Base-by-base conservation (phyloP, 106 monocot species). In the Triglochin maritima region DNA sequence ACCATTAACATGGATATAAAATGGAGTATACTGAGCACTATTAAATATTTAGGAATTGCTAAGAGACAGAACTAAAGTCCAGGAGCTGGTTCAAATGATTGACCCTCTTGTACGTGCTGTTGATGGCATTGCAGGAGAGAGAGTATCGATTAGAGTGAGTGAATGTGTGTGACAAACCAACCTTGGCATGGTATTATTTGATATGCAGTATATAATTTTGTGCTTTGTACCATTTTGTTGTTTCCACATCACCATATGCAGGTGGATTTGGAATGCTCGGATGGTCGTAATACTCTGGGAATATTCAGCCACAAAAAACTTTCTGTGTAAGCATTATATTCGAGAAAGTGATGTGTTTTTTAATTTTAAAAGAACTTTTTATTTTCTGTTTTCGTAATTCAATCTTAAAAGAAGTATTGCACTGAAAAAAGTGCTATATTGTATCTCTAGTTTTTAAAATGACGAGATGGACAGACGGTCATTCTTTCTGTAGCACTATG, bases 261-360 rank as follows among this genome's bases (percentile, higher is more conserved):
- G 94, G 83, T 95, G 43, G 94, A 95, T 62, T 83, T 95, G 72
- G 94, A 95, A 45, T 95, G 89, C 69, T 79, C 90, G 53, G 85
- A 87, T 74, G 94, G 87, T 59, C 74, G 81, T n/a, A 87, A n/a
- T 57, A 85, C 83, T 60, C 5, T 85, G 71, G 81, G 85, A 50
- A 73, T 95, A 71, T 95, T 95, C 78, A 87, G 83, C 62, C 94
- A 95, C 58, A 95, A 62, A 77, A 85, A 65, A 57, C 79, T 95
- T 52, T 95, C 94, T 12, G 74, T 81, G 94, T 95, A 79, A 83
- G 90, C 80, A 71, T 44, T 15, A 62, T 0, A 4, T 49, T 52
- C 49, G 17, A 59, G 10, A 9, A 55, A 55, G 14, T 12, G 48
- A 29, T 29, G 29, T 29, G 29, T 0, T 29, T 29, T 29, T 29